Evolutionary conservation across 192 early-diverging fungal species (phyloP).

Genomic region (Mortierella antarctica): DNA sequence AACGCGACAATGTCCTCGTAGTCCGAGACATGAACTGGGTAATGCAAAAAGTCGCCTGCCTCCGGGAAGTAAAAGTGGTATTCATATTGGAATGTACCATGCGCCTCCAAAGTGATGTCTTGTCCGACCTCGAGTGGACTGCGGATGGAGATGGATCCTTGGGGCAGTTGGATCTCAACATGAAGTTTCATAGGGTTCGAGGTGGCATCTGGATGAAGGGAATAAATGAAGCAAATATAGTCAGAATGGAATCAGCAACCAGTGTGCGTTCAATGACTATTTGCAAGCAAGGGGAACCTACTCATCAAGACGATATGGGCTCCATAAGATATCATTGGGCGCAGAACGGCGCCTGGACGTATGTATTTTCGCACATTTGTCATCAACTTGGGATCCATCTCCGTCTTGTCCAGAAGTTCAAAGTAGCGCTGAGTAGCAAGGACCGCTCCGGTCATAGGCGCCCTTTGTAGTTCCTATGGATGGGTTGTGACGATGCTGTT

Average conservation of each 20-base stretch:
- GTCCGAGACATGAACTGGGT: slow-evolving; percentile 53
- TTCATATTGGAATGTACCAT: slow-evolving; percentile 41
- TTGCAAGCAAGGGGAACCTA: slow-evolving; percentile 6
- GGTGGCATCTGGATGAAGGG: slow-evolving; percentile 49
- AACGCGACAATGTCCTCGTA: slow-evolving; percentile 39
- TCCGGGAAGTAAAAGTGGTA: slow-evolving; percentile 62
- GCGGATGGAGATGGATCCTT: slow-evolving; percentile 51
- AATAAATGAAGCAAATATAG: neutral
- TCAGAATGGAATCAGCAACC: neutral
- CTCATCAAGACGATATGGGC: slow-evolving; percentile 46
- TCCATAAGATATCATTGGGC: slow-evolving; percentile 29
- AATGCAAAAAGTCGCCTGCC: slow-evolving; percentile 49
- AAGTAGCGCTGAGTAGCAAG: slow-evolving; percentile 41
- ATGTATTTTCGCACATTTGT: slow-evolving; percentile 21
- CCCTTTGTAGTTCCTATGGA: slow-evolving; percentile 15
- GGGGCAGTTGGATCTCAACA: slow-evolving; percentile 55
- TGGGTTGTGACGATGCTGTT: too few species aligned
- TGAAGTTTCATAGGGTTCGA: slow-evolving; percentile 51
- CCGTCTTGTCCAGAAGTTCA: slow-evolving; percentile 2
- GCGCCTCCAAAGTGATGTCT: slow-evolving; percentile 22
- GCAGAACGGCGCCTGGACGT: slow-evolving; percentile 15
- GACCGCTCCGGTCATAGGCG: slow-evolving; percentile 12
- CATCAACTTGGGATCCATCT: slow-evolving; percentile 26
- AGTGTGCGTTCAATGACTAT: neutral
- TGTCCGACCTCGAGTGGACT: slow-evolving; percentile 12